phyloP scores from a whole-genome alignment of 371 early-diverging fungal genomes.

The Apophysomyces variabilis region DNA sequence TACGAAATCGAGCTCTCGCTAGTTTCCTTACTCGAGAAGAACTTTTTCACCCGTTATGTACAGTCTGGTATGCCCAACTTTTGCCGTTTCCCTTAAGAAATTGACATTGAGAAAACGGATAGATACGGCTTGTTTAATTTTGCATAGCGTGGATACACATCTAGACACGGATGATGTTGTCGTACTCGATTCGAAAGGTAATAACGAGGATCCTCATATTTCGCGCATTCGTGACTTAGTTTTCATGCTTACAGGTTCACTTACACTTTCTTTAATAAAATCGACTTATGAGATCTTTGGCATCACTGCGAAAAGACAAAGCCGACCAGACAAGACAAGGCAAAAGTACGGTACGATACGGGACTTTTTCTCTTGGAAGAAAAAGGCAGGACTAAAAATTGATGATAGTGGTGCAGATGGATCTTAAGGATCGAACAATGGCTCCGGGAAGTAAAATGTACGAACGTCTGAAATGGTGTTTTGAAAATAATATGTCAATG shows the following conservation, averaged over 20 bases:
- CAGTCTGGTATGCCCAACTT: constrained; percentile 29
- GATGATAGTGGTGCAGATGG: constrained; percentile 48
- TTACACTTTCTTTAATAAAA: constrained; percentile 58
- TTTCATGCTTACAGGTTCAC: constrained; percentile 30
- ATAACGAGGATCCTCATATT: background rate
- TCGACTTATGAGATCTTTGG: constrained; percentile 63
- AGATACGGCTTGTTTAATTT: constrained; percentile 28
- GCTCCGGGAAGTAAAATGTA: constrained; percentile 53
- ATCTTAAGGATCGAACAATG: constrained; percentile 43
- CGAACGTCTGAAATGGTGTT: constrained; percentile 60
- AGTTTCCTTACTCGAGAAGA: constrained; percentile 33
- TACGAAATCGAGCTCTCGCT: constrained; percentile 42
- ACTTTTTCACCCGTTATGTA: constrained; percentile 33
- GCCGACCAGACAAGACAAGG: constrained; percentile 41
- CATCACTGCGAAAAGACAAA: constrained; percentile 39
- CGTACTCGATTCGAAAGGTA: constrained; percentile 53
- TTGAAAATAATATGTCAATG: constrained; percentile 52
- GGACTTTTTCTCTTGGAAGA: background rate
- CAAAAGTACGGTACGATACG: constrained; percentile 54
- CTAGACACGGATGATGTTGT: constrained; percentile 62
- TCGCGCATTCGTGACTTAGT: background rate
- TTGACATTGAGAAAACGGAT: background rate
- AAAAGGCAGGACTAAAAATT: constrained; percentile 1
- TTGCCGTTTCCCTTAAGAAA: background rate
- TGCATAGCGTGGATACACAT: constrained; percentile 48